Conservation (phyloP, 1,284 basidiomycete species). For the Neonothopanus nambi region DNA sequence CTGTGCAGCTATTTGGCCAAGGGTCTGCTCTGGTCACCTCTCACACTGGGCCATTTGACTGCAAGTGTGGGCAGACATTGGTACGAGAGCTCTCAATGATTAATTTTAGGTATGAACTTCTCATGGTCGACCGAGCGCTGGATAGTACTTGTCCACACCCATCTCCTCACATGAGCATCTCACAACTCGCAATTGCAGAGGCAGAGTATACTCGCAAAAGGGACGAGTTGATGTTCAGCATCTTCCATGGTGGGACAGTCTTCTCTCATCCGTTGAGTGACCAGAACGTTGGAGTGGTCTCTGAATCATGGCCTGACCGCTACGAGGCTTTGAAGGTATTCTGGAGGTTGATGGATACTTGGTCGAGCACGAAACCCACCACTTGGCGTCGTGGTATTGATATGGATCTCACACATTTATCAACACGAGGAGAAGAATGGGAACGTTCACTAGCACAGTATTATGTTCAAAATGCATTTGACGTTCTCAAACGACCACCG, state of each 20-base stretch:
- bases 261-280: not conserved
- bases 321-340: not conserved
- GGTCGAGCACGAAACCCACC: conserved; percentile 1
- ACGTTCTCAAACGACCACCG: not conserved
- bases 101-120: not conserved
- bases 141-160: not conserved
- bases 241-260: not conserved
- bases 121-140: not conserved
- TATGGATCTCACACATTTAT: not conserved
- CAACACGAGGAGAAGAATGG: not conserved
- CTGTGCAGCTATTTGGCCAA: not conserved
- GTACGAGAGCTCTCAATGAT: conserved; percentile 1
- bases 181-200: not conserved
- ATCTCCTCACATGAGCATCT: not conserved
- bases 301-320: not conserved
- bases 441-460: not conserved
- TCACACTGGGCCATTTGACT: not conserved
- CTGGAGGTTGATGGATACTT: not conserved
- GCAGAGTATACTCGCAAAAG: not conserved
- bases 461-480: conserved; percentile 1
- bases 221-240: not conserved
- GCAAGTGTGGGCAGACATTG: not conserved
- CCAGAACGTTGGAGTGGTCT: not conserved
- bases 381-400: not conserved
- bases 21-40: not conserved